Evolutionary conservation across 2,329 filamentous ascomycete species (phyloP).

Genomic region (Fonsecaea multimorphosa): DNA sequence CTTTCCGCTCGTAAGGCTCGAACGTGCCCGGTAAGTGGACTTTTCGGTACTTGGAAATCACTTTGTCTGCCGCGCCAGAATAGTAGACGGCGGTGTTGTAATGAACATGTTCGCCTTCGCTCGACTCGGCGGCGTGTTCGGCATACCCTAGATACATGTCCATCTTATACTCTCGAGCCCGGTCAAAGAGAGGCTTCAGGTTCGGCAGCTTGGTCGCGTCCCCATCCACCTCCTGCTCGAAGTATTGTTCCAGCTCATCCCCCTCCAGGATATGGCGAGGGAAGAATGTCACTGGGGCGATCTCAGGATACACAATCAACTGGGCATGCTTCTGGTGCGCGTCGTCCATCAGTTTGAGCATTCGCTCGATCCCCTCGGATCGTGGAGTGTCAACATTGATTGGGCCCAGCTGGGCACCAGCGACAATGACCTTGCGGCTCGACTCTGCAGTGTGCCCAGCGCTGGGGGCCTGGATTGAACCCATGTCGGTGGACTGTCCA

Average conservation of each 20-base stretch:
- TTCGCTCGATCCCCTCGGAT: conserved; percentile 54
- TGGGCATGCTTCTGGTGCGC: conserved; percentile 55
- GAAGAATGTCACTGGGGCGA: conserved; percentile 64
- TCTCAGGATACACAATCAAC: conserved; percentile 61
- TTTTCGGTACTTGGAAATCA: conserved; percentile 62
- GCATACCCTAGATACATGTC: conserved; percentile 62
- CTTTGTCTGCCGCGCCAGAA: conserved; percentile 50
- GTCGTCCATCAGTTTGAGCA: conserved; percentile 57
- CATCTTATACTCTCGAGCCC: conserved; percentile 54
- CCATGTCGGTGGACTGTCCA: conserved; percentile 13
- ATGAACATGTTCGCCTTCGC: conserved; percentile 47
- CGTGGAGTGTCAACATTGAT: conserved; percentile 53
- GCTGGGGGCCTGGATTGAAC: conserved; percentile 18
- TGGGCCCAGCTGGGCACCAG: conserved; percentile 62
- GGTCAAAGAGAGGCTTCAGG: conserved; percentile 57
- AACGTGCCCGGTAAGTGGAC: conserved; percentile 61
- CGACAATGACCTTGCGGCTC: conserved; percentile 53
- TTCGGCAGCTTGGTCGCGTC: conserved; percentile 51
- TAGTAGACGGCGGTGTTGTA: conserved; percentile 62
- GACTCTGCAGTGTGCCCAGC: conserved; percentile 25
- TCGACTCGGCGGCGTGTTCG: conserved; percentile 49
- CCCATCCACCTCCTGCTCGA: conserved; percentile 51
- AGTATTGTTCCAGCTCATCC: conserved; percentile 56
- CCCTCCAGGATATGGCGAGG: conserved; percentile 57
- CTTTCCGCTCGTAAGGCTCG: conserved; percentile 58